Conservation (phyloP, 345 rosid species). For the Populus ilicifolia region DNA sequence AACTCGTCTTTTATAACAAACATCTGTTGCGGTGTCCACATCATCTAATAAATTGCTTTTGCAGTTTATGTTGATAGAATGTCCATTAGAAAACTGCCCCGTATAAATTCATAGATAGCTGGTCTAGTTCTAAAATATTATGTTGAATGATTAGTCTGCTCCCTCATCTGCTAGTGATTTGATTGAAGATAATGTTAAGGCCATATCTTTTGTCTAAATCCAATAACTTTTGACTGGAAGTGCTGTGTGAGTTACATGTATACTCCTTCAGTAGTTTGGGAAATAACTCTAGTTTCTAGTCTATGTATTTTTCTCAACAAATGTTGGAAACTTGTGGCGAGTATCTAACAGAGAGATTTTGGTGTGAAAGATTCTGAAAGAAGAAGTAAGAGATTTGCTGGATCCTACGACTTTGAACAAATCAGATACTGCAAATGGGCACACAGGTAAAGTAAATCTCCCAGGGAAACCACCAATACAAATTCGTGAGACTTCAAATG, state of each 20-base stretch:
- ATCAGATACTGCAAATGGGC: conserved; percentile 54
- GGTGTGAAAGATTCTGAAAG: conserved; percentile 76
- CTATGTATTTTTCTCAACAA: not conserved
- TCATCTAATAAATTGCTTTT: not conserved
- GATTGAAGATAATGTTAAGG: not conserved
- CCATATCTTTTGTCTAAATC: not conserved
- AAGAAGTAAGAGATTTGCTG: conserved; percentile 94
- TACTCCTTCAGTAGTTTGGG: not conserved
- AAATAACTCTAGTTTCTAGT: conserved; percentile 7
- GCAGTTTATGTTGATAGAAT: not conserved
- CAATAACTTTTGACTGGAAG: not conserved
- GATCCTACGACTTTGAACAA: conserved; percentile 58
- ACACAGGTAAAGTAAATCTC: conserved; percentile 51
- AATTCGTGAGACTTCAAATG: conserved; percentile 92
- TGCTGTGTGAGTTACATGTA: not conserved
- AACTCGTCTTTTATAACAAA: too few species aligned
- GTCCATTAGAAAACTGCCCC: not conserved
- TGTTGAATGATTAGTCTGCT: not conserved
- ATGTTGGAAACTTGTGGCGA: not conserved
- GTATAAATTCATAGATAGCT: not conserved
- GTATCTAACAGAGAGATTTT: conserved; percentile 25
- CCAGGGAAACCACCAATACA: conserved; percentile 94
- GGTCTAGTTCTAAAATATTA: not conserved
- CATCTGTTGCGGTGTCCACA: not conserved
- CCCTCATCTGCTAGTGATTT: not conserved